phyloP scores from a whole-genome alignment of 1,139 yeast species.

The Zygosaccharomyces sapae region DNA sequence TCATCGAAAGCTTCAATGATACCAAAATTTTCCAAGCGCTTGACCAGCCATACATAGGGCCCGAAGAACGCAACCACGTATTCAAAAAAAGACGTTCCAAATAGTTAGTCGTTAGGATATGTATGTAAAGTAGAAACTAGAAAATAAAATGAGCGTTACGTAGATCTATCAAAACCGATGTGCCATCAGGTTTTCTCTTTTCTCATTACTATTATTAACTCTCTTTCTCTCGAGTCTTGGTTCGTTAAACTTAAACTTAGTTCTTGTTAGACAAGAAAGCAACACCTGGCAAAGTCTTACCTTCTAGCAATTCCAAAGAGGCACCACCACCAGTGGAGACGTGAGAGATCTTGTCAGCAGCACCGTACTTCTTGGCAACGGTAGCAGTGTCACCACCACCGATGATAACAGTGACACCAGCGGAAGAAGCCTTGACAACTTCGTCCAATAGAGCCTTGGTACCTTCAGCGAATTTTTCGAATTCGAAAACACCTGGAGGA shows the following conservation, averaged over 20 bases:
- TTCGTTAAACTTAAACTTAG: constrained; percentile 16
- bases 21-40: constrained; percentile 45
- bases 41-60: constrained; percentile 45
- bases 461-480: constrained; percentile 83
- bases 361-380: constrained; percentile 96
- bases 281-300: constrained; percentile 97
- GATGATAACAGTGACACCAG: constrained; percentile 89
- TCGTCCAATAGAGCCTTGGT: constrained; percentile 86
- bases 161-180: constrained; percentile 6
- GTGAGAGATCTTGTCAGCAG: constrained; percentile 89
- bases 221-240: not conserved
- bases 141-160: constrained; percentile 16
- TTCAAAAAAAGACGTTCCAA: constrained; percentile 12
- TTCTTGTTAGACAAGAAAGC: constrained; percentile 75
- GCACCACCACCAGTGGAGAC: constrained; percentile 99
- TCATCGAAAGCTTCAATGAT: constrained; percentile 49
- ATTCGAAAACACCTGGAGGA: constrained; percentile 98
- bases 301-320: constrained; percentile 93
- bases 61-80: constrained; percentile 37
- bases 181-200: not conserved
- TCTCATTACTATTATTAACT: not conserved
- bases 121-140: constrained; percentile 1
- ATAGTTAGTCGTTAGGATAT: constrained; percentile 11
- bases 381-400: constrained; percentile 99
- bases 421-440: constrained; percentile 76